Base-by-base conservation (phyloP, 129 eudicot genomes). In the Erigeron canadensis region DNA sequence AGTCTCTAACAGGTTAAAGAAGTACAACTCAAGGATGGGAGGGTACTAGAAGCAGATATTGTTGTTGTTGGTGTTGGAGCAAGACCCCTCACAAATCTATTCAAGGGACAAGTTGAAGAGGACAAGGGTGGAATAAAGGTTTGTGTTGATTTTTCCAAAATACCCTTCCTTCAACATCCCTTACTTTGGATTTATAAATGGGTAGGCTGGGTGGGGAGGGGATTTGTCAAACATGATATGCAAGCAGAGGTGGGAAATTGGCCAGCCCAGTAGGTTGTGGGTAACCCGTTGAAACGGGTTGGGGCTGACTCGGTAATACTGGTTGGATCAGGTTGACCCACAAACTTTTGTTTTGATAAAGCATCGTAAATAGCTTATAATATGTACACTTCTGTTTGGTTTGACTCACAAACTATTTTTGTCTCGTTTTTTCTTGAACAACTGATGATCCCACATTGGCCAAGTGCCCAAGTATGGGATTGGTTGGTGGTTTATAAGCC, bases 111-210 rank as follows among this genome's bases (percentile, higher is more conserved):
- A 79, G 86, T 94, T 73, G 97, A 81, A 75, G 97, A 94, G 75
- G 99, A 94, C 73, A 90, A 94, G 78, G 99, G 99, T 70, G 99
- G 99, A 82, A 89, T 94, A 67, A 94, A 94, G 99, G 99, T 94
- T 53, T 19, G 69, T 76, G 80, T 58, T 54, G 48, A 43, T 28
- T 43, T 70, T 22, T 48, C 50, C 9, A 69, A 23, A 61, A 21
- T 71, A 11, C 67, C 18, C 10, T n/a, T n/a, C 18, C 15, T 22
- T 17, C 42, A 1, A 21, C 6, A n/a, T 16, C 9, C 17, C 18
- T 9, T 41, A 40, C n/a, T 19, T 41, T 41, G 44, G 50, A 12
- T 17, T 63, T 50, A 40, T 63, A 28, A 39, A 23, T 41, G 38
- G 53, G 53, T 41, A 41, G 15, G 38, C 16, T 64, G 47, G 69